These are phyloP conservation scores for Malania oleifera DNA, from an alignment of 164 flowering plant species.

Conservation along the genomic window DNA sequence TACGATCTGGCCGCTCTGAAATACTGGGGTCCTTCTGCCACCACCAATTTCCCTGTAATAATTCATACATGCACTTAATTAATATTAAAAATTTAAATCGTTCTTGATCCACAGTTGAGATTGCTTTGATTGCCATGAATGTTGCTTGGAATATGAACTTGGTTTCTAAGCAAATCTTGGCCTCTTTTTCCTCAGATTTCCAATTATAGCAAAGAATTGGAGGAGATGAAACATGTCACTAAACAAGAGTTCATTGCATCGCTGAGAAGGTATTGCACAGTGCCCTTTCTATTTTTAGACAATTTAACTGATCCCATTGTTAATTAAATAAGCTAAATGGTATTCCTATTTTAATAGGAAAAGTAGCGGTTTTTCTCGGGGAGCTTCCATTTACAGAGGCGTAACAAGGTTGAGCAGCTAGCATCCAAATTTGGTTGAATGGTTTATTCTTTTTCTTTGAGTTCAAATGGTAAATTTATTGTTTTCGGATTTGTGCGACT, in stretches of 20 bases:
- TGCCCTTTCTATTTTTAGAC: not conserved
- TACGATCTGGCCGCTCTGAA: slow-evolving; percentile 82
- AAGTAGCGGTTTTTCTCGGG: slow-evolving; percentile 76
- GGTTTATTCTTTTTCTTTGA: not conserved
- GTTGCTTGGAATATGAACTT: not conserved
- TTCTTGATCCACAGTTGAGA: too few species aligned
- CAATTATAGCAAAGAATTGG: slow-evolving; percentile 49
- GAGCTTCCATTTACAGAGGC: slow-evolving; percentile 72
- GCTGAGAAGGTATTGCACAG: slow-evolving; percentile 39
- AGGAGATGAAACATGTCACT: slow-evolving; percentile 62
- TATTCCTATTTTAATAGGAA: slow-evolving; percentile 31
- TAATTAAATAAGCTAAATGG: not conserved
- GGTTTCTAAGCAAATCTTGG: not conserved
- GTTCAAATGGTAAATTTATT: too few species aligned
- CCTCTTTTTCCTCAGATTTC: slow-evolving; percentile 27
- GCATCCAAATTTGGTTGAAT: not conserved
- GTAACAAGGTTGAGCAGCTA: slow-evolving; percentile 52
- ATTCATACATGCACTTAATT: not conserved
- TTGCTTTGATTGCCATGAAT: too few species aligned
- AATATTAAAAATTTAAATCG: not conserved
- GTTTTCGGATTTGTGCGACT: not conserved
- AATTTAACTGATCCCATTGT: not conserved
- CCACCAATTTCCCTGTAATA: slow-evolving; percentile 77
- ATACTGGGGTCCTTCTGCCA: slow-evolving; percentile 83
- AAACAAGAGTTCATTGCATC: slow-evolving; percentile 82